Percentiles rank a stretch among this genome's conserved stretches.
Evolutionary conservation across 805 yeast species (phyloP).

Genomic region (Kazachstania psychrophila): DNA sequence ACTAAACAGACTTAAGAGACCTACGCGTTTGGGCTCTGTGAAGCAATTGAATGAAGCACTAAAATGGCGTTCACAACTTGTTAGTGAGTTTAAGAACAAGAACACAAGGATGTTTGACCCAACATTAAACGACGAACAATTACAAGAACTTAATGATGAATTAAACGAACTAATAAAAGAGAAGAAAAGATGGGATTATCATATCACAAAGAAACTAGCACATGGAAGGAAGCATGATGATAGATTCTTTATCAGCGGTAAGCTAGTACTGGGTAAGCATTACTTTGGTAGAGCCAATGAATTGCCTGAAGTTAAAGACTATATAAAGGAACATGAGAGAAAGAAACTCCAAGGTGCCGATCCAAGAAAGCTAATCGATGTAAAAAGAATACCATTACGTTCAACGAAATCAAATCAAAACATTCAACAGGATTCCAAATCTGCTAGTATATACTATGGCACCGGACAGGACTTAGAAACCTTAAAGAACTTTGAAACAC

Average conservation of each 20-base stretch:
- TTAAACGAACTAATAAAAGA: conserved; percentile 60
- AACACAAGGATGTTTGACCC: conserved; percentile 58
- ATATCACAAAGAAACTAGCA: conserved; percentile 41
- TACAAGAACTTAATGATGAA: conserved; percentile 67
- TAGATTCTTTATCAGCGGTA: conserved; percentile 14
- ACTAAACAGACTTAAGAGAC: no score
- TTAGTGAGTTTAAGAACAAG: conserved; percentile 54
- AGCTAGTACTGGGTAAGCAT: conserved; percentile 44
- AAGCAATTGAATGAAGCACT: conserved; percentile 54
- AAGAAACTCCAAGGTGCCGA: conserved; percentile 15
- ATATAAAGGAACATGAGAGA: conserved; percentile 30
- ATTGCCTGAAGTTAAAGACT: conserved; percentile 57
- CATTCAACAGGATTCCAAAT: no score
- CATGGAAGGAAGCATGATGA: not conserved
- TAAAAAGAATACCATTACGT: conserved; percentile 9
- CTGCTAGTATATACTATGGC: no score
- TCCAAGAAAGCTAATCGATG: conserved; percentile 3
- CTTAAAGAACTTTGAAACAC: no score
- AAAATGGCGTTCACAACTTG: conserved; percentile 53
- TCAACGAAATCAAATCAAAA: no score
- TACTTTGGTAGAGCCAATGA: conserved; percentile 83
- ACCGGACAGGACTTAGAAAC: no score
- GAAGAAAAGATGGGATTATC: conserved; percentile 69
- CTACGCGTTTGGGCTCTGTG: conserved; percentile 48
- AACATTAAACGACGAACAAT: conserved; percentile 45